Conservation (phyloP, 148 eudicot genomes). For the Salicornia ramosissima region DNA sequence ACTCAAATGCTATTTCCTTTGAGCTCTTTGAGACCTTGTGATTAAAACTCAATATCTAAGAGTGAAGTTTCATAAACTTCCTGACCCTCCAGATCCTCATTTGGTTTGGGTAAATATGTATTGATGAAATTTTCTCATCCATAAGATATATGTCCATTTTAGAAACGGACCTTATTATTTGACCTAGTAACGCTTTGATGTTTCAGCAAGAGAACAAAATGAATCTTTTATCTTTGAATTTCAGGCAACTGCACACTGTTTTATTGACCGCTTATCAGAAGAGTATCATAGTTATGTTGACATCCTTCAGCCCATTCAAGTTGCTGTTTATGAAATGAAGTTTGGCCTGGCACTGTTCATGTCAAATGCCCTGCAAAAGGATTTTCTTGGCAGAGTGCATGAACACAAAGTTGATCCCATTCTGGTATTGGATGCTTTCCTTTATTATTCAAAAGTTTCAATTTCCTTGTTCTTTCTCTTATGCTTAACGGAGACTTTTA, state of each 20-base stretch:
- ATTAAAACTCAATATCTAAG: neutral
- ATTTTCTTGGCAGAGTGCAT: slow-evolving; percentile 37
- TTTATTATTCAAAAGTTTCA: neutral
- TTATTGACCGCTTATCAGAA: slow-evolving; percentile 63
- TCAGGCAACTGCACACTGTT: slow-evolving; percentile 68
- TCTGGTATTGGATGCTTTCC: slow-evolving; percentile 39
- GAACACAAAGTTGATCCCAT: slow-evolving; percentile 37
- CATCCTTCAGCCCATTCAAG: slow-evolving; percentile 80
- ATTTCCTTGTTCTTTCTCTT: neutral
- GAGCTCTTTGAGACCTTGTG: neutral
- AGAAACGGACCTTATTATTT: neutral
- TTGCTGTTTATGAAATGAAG: slow-evolving; percentile 89
- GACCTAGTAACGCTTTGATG: neutral
- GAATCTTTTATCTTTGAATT: slow-evolving; percentile 10
- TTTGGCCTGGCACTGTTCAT: slow-evolving; percentile 66
- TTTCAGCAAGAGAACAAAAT: neutral
- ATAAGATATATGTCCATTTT: neutral
- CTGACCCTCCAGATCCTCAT: neutral
- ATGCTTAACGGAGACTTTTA: slow-evolving; percentile 3
- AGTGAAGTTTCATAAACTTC: neutral
- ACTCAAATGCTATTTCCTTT: neutral
- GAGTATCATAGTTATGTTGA: slow-evolving; percentile 63
- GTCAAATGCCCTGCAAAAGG: slow-evolving; percentile 45
- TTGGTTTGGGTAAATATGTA: neutral
- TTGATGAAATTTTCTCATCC: neutral